These are phyloP conservation scores for Malassezia brasiliensis DNA, from an alignment of 1,284 basidiomycete genomes.

Conservation along the genomic window DNA sequence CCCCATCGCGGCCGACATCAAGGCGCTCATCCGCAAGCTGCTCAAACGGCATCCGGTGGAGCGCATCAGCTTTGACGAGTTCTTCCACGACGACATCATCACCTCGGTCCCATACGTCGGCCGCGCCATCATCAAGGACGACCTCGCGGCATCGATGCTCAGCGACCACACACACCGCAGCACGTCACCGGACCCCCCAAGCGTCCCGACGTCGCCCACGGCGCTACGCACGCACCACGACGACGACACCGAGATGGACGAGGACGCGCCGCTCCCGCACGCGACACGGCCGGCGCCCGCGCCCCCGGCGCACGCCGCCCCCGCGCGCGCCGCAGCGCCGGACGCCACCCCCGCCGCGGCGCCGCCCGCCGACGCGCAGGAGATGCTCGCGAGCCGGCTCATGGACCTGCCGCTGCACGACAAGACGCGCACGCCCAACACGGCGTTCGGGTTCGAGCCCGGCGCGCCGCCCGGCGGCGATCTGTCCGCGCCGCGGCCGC, in stretches of 20 bases:
- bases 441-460: conserved; percentile 2
- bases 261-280: not conserved
- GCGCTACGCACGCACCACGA: not conserved
- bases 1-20: conserved; percentile 69
- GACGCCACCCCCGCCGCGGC: not conserved
- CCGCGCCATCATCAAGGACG: conserved; percentile 24
- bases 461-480: not conserved
- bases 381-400: not conserved
- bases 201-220: not conserved
- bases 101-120: conserved; percentile 10
- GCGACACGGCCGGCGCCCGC: not conserved
- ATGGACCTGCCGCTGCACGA: conserved; percentile 2
- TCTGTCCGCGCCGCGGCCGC: not conserved
- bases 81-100: conserved; percentile 56
- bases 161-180: not conserved
- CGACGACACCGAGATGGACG: no score
- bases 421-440: not conserved
- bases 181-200: not conserved
- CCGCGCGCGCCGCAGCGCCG: no score
- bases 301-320: not conserved
- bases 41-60: conserved; percentile 75
- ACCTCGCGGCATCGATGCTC: not conserved
- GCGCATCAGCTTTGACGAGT: conserved; percentile 80
- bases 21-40: conserved; percentile 70
- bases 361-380: not conserved